Evolutionary conservation across 148 eudicot genomes (phyloP).

Genomic region (Beta vulgaris): DNA sequence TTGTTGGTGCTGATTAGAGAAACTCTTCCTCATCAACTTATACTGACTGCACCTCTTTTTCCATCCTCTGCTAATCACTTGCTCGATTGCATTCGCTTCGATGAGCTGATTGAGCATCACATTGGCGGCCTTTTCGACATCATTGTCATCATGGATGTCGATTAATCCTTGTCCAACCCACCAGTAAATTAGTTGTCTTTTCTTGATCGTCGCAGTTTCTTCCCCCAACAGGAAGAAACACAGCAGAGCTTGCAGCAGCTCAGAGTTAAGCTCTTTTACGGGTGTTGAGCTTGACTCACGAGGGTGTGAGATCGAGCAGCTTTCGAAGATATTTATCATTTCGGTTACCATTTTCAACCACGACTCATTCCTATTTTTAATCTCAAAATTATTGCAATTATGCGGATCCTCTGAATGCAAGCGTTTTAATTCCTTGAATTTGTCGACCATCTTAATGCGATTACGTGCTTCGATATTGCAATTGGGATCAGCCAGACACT

Average conservation of each 20-base stretch:
- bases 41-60: not conserved
- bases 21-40: not conserved
- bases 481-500: too few relatives aligned
- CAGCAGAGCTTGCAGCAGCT: not conserved
- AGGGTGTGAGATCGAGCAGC: too few relatives aligned
- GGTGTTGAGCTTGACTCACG: too few relatives aligned
- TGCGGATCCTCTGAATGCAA: too few relatives aligned
- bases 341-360: too few relatives aligned
- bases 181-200: slow-evolving; percentile 38
- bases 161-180: slow-evolving; percentile 51
- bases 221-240: not conserved
- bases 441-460: too few relatives aligned
- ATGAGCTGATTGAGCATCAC: not conserved
- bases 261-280: too few relatives aligned
- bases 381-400: too few relatives aligned
- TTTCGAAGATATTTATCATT: too few relatives aligned
- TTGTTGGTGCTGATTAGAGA: not conserved
- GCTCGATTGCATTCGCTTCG: not conserved
- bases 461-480: too few relatives aligned
- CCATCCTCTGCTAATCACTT: not conserved
- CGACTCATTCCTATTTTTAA: too few relatives aligned
- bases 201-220: slow-evolving; percentile 15
- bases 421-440: too few relatives aligned
- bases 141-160: not conserved
- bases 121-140: not conserved